phyloP scores from a whole-genome alignment of 2,329 filamentous ascomycete genomes.

The Gaeumannomyces sp. region DNA sequence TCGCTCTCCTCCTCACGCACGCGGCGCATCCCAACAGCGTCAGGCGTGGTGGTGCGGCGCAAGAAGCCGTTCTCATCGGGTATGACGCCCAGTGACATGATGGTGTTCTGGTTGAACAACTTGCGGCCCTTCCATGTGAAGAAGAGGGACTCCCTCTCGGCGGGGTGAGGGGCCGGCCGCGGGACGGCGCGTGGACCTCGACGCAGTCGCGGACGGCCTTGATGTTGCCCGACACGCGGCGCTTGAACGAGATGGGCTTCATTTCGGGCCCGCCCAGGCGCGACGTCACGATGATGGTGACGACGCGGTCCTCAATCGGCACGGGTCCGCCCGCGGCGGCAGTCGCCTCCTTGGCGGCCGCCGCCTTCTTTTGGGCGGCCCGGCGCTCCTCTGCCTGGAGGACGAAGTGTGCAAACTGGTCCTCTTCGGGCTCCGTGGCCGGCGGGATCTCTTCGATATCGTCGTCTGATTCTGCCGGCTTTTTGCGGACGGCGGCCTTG shows the following conservation, averaged over 20 bases:
- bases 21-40: background rate
- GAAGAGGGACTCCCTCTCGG: slow-evolving; percentile 52
- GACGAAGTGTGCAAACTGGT: slow-evolving; percentile 8
- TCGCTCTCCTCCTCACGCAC: slow-evolving; percentile 13
- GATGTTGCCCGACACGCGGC: slow-evolving; percentile 62
- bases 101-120: slow-evolving; percentile 71
- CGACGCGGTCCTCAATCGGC: slow-evolving; percentile 7
- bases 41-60: slow-evolving; percentile 24
- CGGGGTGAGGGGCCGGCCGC: slow-evolving; percentile 30
- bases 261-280: slow-evolving; percentile 38
- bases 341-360: slow-evolving; percentile 11
- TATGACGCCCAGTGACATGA: slow-evolving; percentile 58
- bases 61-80: slow-evolving; percentile 38
- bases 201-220: slow-evolving; percentile 63
- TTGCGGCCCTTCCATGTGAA: slow-evolving; percentile 72
- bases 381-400: slow-evolving; percentile 3
- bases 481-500: background rate
- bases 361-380: background rate
- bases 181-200: slow-evolving; percentile 55
- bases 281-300: slow-evolving; percentile 57
- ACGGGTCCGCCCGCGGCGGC: slow-evolving; percentile 13
- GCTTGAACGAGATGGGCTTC: slow-evolving; percentile 49
- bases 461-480: background rate
- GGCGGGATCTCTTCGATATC: slow-evolving; percentile 3
- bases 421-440: slow-evolving; percentile 3